Conservation (phyloP, 2,329 filamentous ascomycete species). For the Neofusicoccum sp. region DNA sequence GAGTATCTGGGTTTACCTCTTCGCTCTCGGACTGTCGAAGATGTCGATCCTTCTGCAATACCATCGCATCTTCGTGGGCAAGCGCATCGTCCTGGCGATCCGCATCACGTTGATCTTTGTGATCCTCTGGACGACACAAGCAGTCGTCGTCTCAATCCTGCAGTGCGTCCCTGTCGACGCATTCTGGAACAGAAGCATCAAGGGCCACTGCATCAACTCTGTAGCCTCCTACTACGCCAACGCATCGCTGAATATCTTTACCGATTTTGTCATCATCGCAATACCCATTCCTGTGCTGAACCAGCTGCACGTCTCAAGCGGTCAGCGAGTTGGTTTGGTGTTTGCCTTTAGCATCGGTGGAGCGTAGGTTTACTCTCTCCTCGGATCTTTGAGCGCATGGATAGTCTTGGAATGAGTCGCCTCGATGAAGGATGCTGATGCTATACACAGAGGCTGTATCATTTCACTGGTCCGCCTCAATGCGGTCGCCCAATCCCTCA, state of each 20-base stretch:
- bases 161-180: conserved; percentile 26
- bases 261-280: background rate
- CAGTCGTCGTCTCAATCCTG: conserved; percentile 24
- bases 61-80: conserved; percentile 28
- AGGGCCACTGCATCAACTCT: background rate
- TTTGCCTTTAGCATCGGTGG: background rate
- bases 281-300: background rate
- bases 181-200: conserved; percentile 27
- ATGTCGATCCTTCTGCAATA: conserved; percentile 28
- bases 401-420: background rate
- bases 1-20: conserved; percentile 33
- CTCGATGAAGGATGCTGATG: background rate
- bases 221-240: background rate
- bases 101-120: conserved; percentile 21
- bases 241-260: background rate
- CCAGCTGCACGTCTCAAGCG: background rate
- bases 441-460: background rate
- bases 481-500: background rate
- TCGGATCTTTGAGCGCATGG: too few relatives aligned
- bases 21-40: conserved; percentile 31
- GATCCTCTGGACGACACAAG: background rate
- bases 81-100: conserved; percentile 21
- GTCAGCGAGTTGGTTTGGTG: background rate
- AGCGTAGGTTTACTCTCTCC: background rate
- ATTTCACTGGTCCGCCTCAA: background rate